Base-by-base conservation (phyloP, 345 rosid genomes). In the Acer campestre region DNA sequence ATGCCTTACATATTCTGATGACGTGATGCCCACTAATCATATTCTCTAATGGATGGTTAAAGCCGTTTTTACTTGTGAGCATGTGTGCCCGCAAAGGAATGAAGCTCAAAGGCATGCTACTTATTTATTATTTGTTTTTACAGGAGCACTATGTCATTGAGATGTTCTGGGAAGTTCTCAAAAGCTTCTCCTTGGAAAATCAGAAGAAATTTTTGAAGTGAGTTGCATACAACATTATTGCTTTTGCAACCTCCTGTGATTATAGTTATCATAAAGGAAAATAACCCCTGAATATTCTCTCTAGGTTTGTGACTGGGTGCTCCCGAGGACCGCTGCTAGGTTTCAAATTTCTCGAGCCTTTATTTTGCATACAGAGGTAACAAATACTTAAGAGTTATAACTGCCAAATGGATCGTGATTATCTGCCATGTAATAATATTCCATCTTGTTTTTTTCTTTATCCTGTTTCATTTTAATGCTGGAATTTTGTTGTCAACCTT, bases 61-160 rank as follows among this genome's bases (percentile, higher is more conserved):
- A 56, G 42, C 29, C 59, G 6, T 48, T 40, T n/a, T 59, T 71
- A 62, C 76, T 71, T 76, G 66, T 61, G n/a, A 53, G 58, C 1
- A 3, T 65, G 20, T 69, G 70, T 38, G 64, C 23, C 25, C 27
- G 42, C 59, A 11, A 46, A 59, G 18, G 38, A 1, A 6, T 35
- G 38, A 35, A 35, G 18, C 17, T 4, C 55, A 5, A 53, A 16
- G 58, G 6, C n/a, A 53, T 14, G 27, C 80, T 55, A 70, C 51
- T 71, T 14, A 55, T 68, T 59, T 71, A n/a, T 29, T 61, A 13
- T 64, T 22, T 59, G 38, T 9, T 77, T 83, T 78, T 73, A 67
- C 94, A 96, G 99, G 98, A 91, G 80, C 99, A 97, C 85, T 88
- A 88, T 88, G 99, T 97, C 81, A 86, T 97, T n/a, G 93, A 92